phyloP scores from a whole-genome alignment of 495 filamentous ascomycete genomes.

The Neurospora tetraspora region DNA sequence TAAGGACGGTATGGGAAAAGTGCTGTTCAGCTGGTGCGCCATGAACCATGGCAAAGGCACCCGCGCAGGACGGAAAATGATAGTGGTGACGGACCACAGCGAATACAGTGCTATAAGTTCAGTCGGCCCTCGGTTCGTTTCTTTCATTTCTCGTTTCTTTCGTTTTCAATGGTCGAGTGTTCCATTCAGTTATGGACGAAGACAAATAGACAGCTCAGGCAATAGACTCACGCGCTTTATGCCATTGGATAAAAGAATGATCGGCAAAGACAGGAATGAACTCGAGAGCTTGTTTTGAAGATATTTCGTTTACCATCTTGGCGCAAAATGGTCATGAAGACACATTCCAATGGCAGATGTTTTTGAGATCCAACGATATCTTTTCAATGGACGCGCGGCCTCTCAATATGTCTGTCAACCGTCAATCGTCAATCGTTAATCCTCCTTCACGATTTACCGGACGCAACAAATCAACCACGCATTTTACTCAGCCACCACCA shows the following conservation, averaged over 20 bases:
- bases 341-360: not conserved
- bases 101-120: not conserved
- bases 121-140: not conserved
- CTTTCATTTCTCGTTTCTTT: not conserved
- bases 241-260: not conserved
- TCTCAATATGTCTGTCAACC: not conserved
- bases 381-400: not conserved
- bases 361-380: not conserved
- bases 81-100: not conserved
- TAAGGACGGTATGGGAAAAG: not conserved
- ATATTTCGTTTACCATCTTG: not conserved
- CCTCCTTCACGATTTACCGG: not conserved
- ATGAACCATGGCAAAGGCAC: not conserved
- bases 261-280: not conserved
- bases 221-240: not conserved
- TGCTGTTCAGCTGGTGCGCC: not conserved
- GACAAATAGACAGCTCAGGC: not conserved
- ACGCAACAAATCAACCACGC: not conserved
- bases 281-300: not conserved
- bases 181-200: not conserved
- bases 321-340: not conserved
- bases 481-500: not conserved
- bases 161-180: not conserved
- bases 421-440: not conserved
- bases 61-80: not conserved